A percentile compares a stretch with the other conserved stretches of the same genome.
Conservation (phyloP, 805 yeast genomes). For the Wickerhamiella lipophila region DNA sequence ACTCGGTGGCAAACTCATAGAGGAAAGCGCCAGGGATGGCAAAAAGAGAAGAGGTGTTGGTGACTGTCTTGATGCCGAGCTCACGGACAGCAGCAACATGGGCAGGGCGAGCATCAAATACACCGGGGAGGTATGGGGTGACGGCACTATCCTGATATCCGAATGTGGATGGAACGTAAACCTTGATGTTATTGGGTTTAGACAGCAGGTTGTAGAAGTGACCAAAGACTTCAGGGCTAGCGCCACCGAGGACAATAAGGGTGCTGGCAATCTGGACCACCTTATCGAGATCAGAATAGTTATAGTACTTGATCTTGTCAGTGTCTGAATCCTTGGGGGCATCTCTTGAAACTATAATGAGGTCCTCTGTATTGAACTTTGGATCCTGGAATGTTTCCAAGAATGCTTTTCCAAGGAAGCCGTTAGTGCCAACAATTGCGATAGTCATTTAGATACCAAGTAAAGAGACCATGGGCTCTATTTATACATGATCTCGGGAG, state of each 20-base stretch:
- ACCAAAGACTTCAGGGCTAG: neutral
- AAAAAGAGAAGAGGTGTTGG: neutral
- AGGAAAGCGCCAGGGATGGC: neutral
- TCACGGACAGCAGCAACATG: slow-evolving; percentile 3
- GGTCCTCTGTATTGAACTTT: neutral
- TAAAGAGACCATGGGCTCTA: neutral
- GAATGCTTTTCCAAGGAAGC: neutral
- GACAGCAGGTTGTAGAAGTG: neutral
- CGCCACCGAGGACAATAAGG: neutral
- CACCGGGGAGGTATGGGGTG: neutral
- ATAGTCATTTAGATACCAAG: neutral
- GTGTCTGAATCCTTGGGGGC: neutral
- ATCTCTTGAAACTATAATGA: neutral
- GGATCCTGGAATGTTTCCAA: neutral
- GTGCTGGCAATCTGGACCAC: neutral
- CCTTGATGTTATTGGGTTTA: slow-evolving; percentile 1
- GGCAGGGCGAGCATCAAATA: neutral
- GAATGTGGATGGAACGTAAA: neutral
- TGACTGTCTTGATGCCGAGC: slow-evolving; percentile 4
- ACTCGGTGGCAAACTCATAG: neutral
- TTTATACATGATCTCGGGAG: too few species aligned
- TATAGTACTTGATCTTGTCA: neutral
- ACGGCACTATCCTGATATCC: neutral
- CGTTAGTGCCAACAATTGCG: slow-evolving; percentile 1
- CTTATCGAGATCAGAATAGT: slow-evolving; percentile 1